These are phyloP conservation scores for Yamadazyma ubonensis DNA, from an alignment of 805 yeast genomes.

Conservation along the genomic window DNA sequence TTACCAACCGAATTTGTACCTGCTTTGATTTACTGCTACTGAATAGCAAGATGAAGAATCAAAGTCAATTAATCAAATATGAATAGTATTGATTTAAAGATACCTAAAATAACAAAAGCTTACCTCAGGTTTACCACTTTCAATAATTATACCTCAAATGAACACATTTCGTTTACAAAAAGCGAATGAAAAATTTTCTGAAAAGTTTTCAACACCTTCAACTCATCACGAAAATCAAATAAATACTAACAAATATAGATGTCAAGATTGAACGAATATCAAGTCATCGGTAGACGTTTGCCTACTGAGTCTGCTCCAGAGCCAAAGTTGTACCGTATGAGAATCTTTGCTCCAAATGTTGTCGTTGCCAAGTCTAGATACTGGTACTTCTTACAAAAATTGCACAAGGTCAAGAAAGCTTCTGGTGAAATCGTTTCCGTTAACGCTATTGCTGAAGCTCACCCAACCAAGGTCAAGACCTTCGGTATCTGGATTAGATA, in stretches of 20 bases:
- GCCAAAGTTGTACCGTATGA: conserved; percentile 99
- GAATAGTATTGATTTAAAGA: no score
- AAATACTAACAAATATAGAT: conserved; percentile 37
- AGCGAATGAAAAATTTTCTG: background rate
- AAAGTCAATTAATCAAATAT: no score
- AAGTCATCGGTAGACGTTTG: conserved; percentile 99
- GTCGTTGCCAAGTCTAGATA: conserved; percentile 99
- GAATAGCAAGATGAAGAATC: no score
- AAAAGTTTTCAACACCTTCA: conserved; percentile 1
- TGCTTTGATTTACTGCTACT: no score
- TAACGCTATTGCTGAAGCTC: conserved; percentile 87
- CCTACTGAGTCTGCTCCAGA: conserved; percentile 99
- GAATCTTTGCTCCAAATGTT: conserved; percentile 98
- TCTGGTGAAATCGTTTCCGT: conserved; percentile 98
- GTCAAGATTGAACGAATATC: conserved; percentile 99
- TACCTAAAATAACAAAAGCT: no score
- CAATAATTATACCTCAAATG: no score
- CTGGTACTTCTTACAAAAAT: conserved; percentile 99
- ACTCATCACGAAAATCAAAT: background rate
- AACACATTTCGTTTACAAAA: no score
- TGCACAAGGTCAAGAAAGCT: conserved; percentile 99
- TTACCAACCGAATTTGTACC: no score
- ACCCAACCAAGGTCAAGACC: conserved; percentile 99
- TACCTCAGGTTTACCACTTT: no score
- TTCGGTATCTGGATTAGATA: conserved; percentile 99